Conservation (phyloP, 768 basidiomycete genomes). For the Crucibulum laeve region DNA sequence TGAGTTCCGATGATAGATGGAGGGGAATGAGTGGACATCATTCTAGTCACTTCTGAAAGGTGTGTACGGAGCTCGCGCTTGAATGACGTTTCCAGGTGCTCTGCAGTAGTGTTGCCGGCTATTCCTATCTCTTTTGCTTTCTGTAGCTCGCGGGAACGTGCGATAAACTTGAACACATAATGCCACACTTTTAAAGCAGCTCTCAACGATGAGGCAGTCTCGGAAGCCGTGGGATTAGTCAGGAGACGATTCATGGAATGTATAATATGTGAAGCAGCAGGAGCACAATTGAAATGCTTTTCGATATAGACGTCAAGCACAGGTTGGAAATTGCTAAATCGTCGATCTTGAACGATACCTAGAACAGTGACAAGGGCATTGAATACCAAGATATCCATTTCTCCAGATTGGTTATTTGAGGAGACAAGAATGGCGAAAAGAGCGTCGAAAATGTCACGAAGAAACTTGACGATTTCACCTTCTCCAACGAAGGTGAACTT, state of each 20-base stretch:
- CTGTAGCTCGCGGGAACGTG: constrained; percentile 85
- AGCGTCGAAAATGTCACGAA: constrained; percentile 87
- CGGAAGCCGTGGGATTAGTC: constrained; percentile 62
- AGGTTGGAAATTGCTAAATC: constrained; percentile 93
- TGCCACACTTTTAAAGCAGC: constrained; percentile 96
- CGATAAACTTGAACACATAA: constrained; percentile 93
- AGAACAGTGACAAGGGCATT: constrained; percentile 88
- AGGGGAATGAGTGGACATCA: constrained; percentile 81
- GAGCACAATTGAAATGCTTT: constrained; percentile 76
- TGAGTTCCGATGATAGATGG: constrained; percentile 94
- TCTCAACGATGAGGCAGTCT: constrained; percentile 74
- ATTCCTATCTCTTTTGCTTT: constrained; percentile 76
- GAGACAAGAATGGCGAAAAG: constrained; percentile 88
- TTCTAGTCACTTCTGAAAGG: constrained; percentile 74
- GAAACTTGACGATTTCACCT: constrained; percentile 91
- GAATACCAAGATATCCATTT: constrained; percentile 85
- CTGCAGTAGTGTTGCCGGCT: constrained; percentile 77
- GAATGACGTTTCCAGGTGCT: constrained; percentile 82
- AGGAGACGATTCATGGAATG: constrained; percentile 85
- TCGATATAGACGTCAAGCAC: constrained; percentile 94
- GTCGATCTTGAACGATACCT: constrained; percentile 87
- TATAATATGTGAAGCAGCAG: constrained; percentile 81
- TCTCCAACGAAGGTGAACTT: constrained; percentile 93
- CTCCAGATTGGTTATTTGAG: constrained; percentile 62
- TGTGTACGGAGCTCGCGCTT: constrained; percentile 78